Percentiles rank a stretch among this genome's conserved stretches.
Evolutionary conservation across 169 alveolate species (phyloP).

Genomic region (Plasmodium blacklocki): DNA sequence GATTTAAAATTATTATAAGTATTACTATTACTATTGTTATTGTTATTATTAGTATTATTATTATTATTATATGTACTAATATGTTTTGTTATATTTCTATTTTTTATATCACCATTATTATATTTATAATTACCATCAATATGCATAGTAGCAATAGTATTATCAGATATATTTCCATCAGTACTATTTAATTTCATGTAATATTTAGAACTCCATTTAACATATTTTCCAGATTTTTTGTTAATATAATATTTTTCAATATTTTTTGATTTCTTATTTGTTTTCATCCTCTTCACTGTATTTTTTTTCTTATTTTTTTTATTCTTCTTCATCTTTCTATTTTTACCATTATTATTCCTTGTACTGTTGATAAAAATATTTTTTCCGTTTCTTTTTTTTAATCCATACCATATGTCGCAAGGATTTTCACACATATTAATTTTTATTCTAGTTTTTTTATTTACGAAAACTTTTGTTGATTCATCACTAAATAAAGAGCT

Average conservation of each 20-base stretch:
- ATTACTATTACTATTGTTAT: neutral
- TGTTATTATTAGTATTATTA: neutral
- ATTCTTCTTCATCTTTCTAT: slow-evolving; percentile 18
- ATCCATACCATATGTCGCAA: slow-evolving; percentile 87
- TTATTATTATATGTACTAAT: slow-evolving; percentile 3
- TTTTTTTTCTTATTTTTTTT: neutral
- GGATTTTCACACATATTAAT: slow-evolving; percentile 87
- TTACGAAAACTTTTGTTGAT: slow-evolving; percentile 54
- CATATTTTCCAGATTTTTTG: slow-evolving; percentile 32
- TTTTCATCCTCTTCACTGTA: neutral
- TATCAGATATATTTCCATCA: slow-evolving; percentile 32
- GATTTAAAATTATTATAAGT: neutral
- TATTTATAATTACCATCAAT: slow-evolving; percentile 66
- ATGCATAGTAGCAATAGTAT: slow-evolving; percentile 72
- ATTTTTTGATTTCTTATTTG: slow-evolving; percentile 18
- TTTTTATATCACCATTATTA: slow-evolving; percentile 11
- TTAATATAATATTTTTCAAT: slow-evolving; percentile 40
- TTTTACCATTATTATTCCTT: slow-evolving; percentile 27
- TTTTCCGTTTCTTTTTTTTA: slow-evolving; percentile 83
- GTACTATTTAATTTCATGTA: slow-evolving; percentile 29
- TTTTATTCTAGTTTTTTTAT: slow-evolving; percentile 35
- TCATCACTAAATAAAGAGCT: slow-evolving; percentile 57
- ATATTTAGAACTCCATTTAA: slow-evolving; percentile 30
- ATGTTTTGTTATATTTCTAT: slow-evolving; percentile 5
- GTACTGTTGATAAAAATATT: slow-evolving; percentile 82